Conservation (phyloP, 257 asterid species). For the Solanum appendiculatum region DNA sequence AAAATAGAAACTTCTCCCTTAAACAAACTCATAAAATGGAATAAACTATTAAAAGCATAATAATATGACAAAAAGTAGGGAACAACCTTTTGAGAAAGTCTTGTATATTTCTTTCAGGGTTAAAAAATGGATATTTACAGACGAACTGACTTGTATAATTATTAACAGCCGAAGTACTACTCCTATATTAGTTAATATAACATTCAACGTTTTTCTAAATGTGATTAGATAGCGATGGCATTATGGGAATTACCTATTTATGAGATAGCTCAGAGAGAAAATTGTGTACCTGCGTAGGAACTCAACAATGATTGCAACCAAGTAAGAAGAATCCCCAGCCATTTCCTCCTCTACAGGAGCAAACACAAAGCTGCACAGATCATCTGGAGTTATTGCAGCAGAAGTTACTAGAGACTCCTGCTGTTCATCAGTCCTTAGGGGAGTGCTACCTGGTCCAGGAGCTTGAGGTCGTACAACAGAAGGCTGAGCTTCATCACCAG, state of each 20-base stretch:
- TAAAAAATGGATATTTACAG: background rate
- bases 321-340: constrained; percentile 80
- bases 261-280: background rate
- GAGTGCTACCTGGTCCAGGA: constrained; percentile 25
- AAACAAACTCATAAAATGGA: background rate
- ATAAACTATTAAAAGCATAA: background rate
- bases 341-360: constrained; percentile 83
- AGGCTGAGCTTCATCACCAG: constrained; percentile 28
- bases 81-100: background rate
- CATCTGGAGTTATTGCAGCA: constrained; percentile 63
- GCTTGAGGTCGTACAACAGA: constrained; percentile 34
- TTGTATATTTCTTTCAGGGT: background rate
- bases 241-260: background rate
- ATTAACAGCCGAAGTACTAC: background rate
- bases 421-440: constrained; percentile 38
- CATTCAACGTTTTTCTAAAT: background rate
- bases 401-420: constrained; percentile 51
- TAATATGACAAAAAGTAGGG: background rate
- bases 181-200: background rate
- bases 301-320: constrained; percentile 69
- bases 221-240: background rate
- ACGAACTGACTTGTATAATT: background rate
- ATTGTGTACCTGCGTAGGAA: constrained; percentile 69
- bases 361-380: constrained; percentile 58
- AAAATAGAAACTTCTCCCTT: background rate